Evolutionary conservation across 108 stramenopile genomes (phyloP), one percentile per base, ranked within the genome.

Genomic region (Cyclotella baltica): DNA sequence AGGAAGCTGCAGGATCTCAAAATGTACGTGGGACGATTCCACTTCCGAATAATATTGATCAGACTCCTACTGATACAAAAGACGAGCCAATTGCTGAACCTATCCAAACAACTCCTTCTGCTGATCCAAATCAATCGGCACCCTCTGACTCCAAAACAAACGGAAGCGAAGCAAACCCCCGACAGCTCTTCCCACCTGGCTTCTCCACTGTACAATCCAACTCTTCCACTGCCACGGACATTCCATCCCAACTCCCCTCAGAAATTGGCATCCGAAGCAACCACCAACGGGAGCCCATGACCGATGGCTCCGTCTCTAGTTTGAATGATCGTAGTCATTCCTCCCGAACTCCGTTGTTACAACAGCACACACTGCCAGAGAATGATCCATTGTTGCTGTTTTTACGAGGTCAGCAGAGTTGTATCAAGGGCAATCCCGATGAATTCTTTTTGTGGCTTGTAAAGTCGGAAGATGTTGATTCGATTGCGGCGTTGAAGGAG

Each of bases 381-480:
- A 73, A 83, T 28, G 72, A 83, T 25, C 76, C 50, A 76, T 53
- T 83, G 63, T 59, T 80, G 25, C 4, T 37, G 25, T 83, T 83
- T 36, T 37, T 80, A 65, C 73, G 67, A 37, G 36, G 62, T n/a
- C 72, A 83, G 25, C 67, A 74, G 0, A 36, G 27, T 33, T 83
- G 83, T 66, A 79, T 83, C 64, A 84, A 80, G 48, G 83, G 83
- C 11, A 71, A 28, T 34, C 59, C 69, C 15, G 75, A 73, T 1
- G 83, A 75, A 35, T 84, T 80, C 25, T 80, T 68, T 79, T 40
- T n/a, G 15, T 84, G 78, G 79, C 79, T 80, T 20, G 79, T 78
- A 0, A 75, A 83, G 37, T 67, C 64, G 0, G 79, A 84, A 57
- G 83, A 84, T 71, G 79, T 84, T 36, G 77, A 80, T 43, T 65